Evolutionary conservation across 257 asterid species (phyloP), one percentile per base, ranked within the genome.

Genomic region (Rubia yunnanensis): DNA sequence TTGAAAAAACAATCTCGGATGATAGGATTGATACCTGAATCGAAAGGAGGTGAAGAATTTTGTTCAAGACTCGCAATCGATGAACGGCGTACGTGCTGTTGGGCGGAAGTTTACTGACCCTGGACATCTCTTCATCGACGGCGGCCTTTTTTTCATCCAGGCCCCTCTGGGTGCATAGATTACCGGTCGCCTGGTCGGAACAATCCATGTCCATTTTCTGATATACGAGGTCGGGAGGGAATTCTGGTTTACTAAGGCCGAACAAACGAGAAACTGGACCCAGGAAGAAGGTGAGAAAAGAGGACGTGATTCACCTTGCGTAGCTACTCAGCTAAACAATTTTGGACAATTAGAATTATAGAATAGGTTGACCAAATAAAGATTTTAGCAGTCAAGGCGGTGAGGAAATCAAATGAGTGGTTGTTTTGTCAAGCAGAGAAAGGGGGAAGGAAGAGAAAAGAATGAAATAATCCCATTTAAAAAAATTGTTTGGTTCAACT

Each of bases 81-180:
- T 88, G 96, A 67, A 80, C 68, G 64, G 85, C 96, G 74, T 84
- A 85, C 22, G 70, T 60, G 78, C 96, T 89, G 72, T 80, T 86
- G 10, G 78, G 68, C 9, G 98, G 96, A 23, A 91, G 83, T 10
- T 60, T 72, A 31, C 69, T 81, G 79, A 86, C 49, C 75, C 79
- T 79, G 58, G 66, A 67, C 54, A 89, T 78, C 77, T 85, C 95
- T 78, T 88, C 88, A 14, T 60, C 60, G 46, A 84, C 75, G 60
- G 83, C 80, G 59, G 84, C 81, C 72, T 32, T 70, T 81, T 82
- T 87, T 62, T 84, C 88, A 38, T 78, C 81, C 22, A 44, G 31
- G 5, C 80, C 82, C 75, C 68, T 68, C 66, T 65, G 80, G 63
- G 22, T 70, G 70, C 59, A 14, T 39, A 52, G 18, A 20, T 59